These are phyloP conservation scores for Lasiosphaeriaceae sp. DNA, from an alignment of 495 filamentous ascomycete genomes.

Conservation along the genomic window DNA sequence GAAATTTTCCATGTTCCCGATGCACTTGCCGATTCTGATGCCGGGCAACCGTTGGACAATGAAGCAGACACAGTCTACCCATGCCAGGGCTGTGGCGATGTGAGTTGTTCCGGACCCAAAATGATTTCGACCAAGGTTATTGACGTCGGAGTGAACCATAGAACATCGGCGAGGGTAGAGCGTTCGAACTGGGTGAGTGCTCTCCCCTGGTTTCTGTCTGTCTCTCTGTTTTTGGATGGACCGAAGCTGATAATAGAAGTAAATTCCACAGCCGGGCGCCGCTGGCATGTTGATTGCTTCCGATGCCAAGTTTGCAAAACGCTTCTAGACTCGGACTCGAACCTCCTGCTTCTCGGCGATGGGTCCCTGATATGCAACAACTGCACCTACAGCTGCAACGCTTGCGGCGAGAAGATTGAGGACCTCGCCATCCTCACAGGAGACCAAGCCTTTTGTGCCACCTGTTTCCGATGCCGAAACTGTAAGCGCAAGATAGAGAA, in stretches of 20 bases:
- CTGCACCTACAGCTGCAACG: slow-evolving; percentile 98
- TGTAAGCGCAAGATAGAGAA: slow-evolving; percentile 99
- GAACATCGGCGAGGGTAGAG: slow-evolving; percentile 87
- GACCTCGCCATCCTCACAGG: slow-evolving; percentile 97
- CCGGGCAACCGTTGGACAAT: no score
- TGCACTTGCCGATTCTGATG: no score
- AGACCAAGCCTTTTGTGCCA: slow-evolving; percentile 97
- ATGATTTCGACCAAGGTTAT: not conserved
- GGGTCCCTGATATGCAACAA: slow-evolving; percentile 98
- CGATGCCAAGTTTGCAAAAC: slow-evolving; percentile 95
- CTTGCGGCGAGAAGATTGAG: slow-evolving; percentile 96
- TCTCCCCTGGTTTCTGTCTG: not conserved
- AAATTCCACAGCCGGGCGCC: slow-evolving; percentile 71
- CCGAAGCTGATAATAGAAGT: no score
- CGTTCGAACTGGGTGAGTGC: slow-evolving; percentile 89
- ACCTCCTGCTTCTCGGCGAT: slow-evolving; percentile 92
- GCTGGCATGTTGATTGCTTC: slow-evolving; percentile 99
- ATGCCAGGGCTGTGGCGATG: slow-evolving; percentile 97
- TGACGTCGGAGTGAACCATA: slow-evolving; percentile 1
- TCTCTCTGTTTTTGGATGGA: no score
- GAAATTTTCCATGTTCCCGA: no score
- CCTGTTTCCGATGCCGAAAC: slow-evolving; percentile 95
- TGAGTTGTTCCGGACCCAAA: slow-evolving; percentile 39
- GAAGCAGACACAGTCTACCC: slow-evolving; percentile 88
- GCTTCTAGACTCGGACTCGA: slow-evolving; percentile 95